Evolutionary conservation across 345 rosid genomes (phyloP).

Genomic region (Atalantia buxifolia): DNA sequence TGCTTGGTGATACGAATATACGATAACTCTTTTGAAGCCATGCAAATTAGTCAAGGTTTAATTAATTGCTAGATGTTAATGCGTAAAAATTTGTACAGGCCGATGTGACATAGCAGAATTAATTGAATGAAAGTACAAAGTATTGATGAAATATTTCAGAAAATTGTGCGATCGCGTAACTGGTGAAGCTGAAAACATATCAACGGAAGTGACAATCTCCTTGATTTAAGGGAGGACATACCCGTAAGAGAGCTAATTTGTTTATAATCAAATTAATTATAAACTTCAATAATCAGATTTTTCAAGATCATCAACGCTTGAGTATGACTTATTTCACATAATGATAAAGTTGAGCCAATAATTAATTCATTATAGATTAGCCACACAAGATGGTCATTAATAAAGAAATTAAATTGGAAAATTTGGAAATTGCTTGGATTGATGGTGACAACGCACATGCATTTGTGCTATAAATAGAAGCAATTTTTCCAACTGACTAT

Average conservation of each 20-base stretch:
- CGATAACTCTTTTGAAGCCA: background rate
- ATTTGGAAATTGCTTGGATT: conserved; percentile 2
- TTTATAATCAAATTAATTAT: background rate
- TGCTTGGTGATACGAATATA: background rate
- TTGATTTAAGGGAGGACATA: background rate
- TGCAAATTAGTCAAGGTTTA: background rate
- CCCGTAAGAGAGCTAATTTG: background rate
- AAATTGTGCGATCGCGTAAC: too few species aligned
- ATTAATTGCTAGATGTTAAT: background rate
- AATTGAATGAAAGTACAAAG: too few species aligned
- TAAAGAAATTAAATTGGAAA: background rate
- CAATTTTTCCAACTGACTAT: background rate
- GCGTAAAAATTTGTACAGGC: too few species aligned
- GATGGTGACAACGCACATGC: conserved; percentile 18
- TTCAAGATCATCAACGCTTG: background rate
- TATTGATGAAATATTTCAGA: too few species aligned
- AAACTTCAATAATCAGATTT: background rate
- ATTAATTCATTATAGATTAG: background rate
- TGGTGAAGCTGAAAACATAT: background rate
- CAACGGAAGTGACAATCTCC: background rate
- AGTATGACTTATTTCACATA: background rate
- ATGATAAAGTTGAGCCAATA: background rate
- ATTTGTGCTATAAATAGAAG: conserved; percentile 3
- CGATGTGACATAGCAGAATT: too few species aligned
- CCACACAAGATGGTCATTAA: background rate